These are phyloP conservation scores for Coniochaeta ligniaria DNA, from an alignment of 2,329 filamentous ascomycete species.

Conservation along the genomic window DNA sequence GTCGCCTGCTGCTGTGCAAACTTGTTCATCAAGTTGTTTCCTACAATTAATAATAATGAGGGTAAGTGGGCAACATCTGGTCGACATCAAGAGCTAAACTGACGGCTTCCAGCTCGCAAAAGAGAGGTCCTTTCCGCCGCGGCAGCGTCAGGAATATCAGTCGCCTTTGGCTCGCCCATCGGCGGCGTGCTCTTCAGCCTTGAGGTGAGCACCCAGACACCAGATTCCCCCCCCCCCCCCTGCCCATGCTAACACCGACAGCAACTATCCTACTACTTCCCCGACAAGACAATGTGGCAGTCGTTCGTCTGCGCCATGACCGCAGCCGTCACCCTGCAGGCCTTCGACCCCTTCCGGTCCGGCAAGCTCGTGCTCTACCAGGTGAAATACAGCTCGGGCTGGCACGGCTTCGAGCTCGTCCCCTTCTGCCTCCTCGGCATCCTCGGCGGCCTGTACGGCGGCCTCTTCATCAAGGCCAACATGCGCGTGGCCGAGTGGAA, in stretches of 20 bases:
- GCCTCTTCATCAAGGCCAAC: conserved; percentile 90
- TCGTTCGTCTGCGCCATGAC: conserved; percentile 99
- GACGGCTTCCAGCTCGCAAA: conserved; percentile 62
- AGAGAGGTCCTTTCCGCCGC: conserved; percentile 89
- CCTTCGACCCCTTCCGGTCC: conserved; percentile 88
- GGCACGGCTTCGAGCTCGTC: conserved; percentile 90
- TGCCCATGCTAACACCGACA: conserved; percentile 22
- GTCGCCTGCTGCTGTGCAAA: conserved; percentile 96
- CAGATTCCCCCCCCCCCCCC: background rate
- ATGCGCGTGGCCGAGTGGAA: conserved; percentile 81
- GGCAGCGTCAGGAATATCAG: conserved; percentile 85
- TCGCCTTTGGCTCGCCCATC: conserved; percentile 89
- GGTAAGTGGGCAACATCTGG: conserved; percentile 35
- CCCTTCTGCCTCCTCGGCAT: conserved; percentile 84
- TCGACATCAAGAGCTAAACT: conserved; percentile 13
- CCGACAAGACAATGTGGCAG: conserved; percentile 99
- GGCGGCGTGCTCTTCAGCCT: conserved; percentile 92
- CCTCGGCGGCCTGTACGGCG: conserved; percentile 87
- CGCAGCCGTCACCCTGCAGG: conserved; percentile 88
- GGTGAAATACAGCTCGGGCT: conserved; percentile 83
- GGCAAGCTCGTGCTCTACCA: conserved; percentile 95
- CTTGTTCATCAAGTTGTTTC: conserved; percentile 84
- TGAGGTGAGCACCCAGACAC: conserved; percentile 46
- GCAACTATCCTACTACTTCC: conserved; percentile 95
- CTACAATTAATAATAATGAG: conserved; percentile 78